A percentile compares a stretch with the other conserved stretches of the same genome.
phyloP scores from a whole-genome alignment of 2,329 filamentous ascomycete species.

The Nigrospora oryzae region DNA sequence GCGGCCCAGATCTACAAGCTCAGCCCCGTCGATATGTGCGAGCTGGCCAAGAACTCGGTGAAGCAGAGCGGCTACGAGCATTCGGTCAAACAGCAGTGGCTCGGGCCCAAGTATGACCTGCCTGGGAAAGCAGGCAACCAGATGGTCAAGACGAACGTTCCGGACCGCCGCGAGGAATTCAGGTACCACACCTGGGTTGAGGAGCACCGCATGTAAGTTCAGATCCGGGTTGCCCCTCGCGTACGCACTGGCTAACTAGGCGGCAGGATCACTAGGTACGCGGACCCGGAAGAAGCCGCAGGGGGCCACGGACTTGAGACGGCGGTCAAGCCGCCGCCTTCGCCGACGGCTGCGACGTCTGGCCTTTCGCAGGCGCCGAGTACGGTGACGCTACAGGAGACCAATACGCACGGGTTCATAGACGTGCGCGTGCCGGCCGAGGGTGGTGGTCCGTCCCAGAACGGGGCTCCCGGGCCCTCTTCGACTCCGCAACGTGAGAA shows the following conservation, averaged over 20 bases:
- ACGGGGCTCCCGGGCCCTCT: background rate
- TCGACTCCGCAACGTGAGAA: slow-evolving; percentile 18
- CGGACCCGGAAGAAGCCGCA: too few relatives aligned
- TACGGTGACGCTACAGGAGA: background rate
- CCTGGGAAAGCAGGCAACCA: slow-evolving; percentile 80
- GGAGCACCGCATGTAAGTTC: slow-evolving; percentile 72
- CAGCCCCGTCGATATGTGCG: slow-evolving; percentile 95
- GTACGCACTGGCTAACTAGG: slow-evolving; percentile 4
- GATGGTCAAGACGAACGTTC: slow-evolving; percentile 94
- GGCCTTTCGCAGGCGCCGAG: background rate
- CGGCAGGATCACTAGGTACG: background rate
- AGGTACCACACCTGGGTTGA: slow-evolving; percentile 77
- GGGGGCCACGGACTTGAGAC: too few relatives aligned
- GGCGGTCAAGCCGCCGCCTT: too few relatives aligned
- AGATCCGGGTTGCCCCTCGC: background rate
- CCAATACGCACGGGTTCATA: background rate
- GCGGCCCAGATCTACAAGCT: slow-evolving; percentile 98
- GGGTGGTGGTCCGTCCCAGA: background rate
- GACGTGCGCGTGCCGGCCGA: background rate
- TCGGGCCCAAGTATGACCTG: slow-evolving; percentile 69
- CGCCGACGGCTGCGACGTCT: too few relatives aligned
- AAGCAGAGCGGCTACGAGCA: slow-evolving; percentile 90
- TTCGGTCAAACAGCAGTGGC: slow-evolving; percentile 82
- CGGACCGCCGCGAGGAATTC: slow-evolving; percentile 85
- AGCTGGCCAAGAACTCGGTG: slow-evolving; percentile 92